Base-by-base conservation (phyloP, 2,329 filamentous ascomycete species). In the Tympanopsis confertula region DNA sequence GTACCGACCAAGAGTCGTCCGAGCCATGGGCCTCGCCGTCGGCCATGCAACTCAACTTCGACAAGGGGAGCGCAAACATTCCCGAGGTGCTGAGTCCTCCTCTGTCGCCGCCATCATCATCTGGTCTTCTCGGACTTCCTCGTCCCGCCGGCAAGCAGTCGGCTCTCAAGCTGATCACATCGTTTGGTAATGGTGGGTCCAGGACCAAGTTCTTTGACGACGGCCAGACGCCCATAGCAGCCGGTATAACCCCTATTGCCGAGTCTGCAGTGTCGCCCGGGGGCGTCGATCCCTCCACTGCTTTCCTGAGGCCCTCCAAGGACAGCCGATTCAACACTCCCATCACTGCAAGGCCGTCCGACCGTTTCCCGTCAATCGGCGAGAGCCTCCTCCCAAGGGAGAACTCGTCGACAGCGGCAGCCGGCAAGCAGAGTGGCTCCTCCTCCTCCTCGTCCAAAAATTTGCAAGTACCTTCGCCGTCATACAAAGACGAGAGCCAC, bases 1-100 rank as follows among this genome's bases (percentile, higher is more conserved):
- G 88, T 55, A 91, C 86, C 14, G 86, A 84, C 18, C 70, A 82
- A 15, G 86, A 95, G 54, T 83, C 85, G 0, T 78, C 82, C 0
- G 86, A 91, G 54, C 82, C 86, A 2, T 95, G 87, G 87, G 74
- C 80, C 17, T 94, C 88, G 5, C 87, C 89, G 7, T 81, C 83
- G 3, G 85, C 86, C 45, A 71, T 56, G 46, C 78, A 68, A 47
- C 58, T 79, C 30, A 71, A 62, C 44, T 75, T 75, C 52, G 64
- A 71, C 7, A 7, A 7, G 7, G n/a, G n/a, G 45, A 67, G 59
- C 46, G 61, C 74, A 39, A 68, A 61, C 41, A 72, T 80, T 24
- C 69, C 74, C 41, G 65, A 81, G 55, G 54, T 80, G 41, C 58
- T 84, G 4, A 82, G 84, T 51, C 78, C 82, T 13, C 74, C 83